Conservation (phyloP, 78 protist genomes). For the Dictyostelium citrinum region DNA sequence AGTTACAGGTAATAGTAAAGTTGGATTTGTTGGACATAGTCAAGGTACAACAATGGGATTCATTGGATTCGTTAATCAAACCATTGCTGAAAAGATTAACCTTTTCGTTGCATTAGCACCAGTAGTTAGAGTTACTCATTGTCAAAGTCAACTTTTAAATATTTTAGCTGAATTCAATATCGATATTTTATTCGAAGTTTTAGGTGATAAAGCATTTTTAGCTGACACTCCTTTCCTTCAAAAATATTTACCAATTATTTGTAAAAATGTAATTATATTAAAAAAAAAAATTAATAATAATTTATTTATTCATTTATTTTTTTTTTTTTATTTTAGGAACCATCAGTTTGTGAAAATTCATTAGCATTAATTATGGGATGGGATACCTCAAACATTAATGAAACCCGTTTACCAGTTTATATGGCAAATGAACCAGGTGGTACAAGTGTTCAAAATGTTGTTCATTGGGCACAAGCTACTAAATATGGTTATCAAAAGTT, state of each 20-base stretch:
- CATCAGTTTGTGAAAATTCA: slow-evolving; percentile 33
- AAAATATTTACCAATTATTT: slow-evolving; percentile 48
- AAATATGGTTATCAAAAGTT: slow-evolving; percentile 57
- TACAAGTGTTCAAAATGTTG: slow-evolving; percentile 75
- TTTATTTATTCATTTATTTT: neutral
- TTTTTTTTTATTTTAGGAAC: neutral
- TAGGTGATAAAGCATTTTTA: slow-evolving; percentile 77
- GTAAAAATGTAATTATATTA: neutral
- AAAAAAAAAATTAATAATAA: neutral
- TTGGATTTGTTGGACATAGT: slow-evolving; percentile 78
- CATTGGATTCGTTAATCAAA: slow-evolving; percentile 36
- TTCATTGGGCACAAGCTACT: slow-evolving; percentile 78
- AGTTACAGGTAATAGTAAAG: neutral
- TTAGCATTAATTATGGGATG: slow-evolving; percentile 68
- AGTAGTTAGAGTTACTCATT: slow-evolving; percentile 61
- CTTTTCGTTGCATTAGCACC: slow-evolving; percentile 82
- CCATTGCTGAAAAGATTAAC: slow-evolving; percentile 45
- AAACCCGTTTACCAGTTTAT: slow-evolving; percentile 56
- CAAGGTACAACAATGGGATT: slow-evolving; percentile 80
- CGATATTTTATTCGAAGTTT: slow-evolving; percentile 35
- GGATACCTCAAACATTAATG: slow-evolving; percentile 44
- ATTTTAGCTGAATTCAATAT: slow-evolving; percentile 57
- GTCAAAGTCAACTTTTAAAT: slow-evolving; percentile 8
- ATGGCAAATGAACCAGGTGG: slow-evolving; percentile 83
- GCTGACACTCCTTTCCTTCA: slow-evolving; percentile 55